Evolutionary conservation across 164 flowering plant species (phyloP), one percentile per base, ranked within the genome.

Genomic region (Stephania japonica): DNA sequence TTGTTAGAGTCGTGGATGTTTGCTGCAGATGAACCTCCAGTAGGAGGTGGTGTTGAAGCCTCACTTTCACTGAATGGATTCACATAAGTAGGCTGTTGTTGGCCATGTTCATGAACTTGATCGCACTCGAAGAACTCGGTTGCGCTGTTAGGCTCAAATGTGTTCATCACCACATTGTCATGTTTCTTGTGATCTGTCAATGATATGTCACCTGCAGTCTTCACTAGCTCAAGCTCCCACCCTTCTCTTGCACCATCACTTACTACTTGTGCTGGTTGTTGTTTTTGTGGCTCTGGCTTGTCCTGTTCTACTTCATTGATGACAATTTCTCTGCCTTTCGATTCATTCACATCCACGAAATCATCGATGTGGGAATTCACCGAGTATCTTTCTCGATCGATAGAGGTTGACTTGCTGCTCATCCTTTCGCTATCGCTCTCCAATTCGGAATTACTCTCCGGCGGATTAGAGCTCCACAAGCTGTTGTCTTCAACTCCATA

Each of bases 201-300:
- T 38, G 50, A 69, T 18, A 56, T 18, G n/a, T 56, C 63, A 72
- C 47, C 64, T 27, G 73, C 73, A 1, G 78, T 73, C 72, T 87
- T 90, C 0, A 72, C 77, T 50, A 89, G 74, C 49, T 76, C 88
- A 44, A 80, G 69, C 81, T 88, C 91, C 97, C 92, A 91, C 27
- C 78, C 75, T 64, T 69, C 69, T 65, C 53, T 18, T 56, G 5
- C 50, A 2, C 38, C 38, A 32, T 32, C 38, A 32, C 2, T 18
- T 50, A 4, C 11, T 59, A 19, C 59, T 50, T 50, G 18, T 24
- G 13, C 74, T 1, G 75, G 43, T 42, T 25, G 69, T 67, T 44
- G 50, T 47, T 67, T 2, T 47, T 77, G 61, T 75, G 71, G 3
- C 72, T 69, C 59, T 50, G 10, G 18, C 14, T 50, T 19, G 14